Evolutionary conservation across 1,284 basidiomycete genomes (phyloP).

Genomic region (Testicularia cyperi): DNA sequence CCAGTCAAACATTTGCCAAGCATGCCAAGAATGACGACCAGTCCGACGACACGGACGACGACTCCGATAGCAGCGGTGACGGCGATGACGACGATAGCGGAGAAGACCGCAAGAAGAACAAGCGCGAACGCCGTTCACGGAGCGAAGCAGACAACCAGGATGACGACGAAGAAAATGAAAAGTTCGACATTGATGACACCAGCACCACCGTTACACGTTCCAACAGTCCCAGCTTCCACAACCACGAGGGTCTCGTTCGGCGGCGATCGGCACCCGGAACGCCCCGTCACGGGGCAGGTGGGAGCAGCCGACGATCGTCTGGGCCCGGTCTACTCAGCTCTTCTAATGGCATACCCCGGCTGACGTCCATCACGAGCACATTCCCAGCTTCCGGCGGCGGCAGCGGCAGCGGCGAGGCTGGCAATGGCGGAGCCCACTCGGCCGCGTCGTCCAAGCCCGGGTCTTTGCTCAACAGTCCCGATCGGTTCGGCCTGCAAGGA

Average conservation of each 20-base stretch:
- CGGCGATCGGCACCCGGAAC: slow-evolving; percentile 26
- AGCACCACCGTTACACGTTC: slow-evolving; percentile 40
- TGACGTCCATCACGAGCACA: slow-evolving; percentile 21
- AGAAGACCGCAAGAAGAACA: slow-evolving; percentile 19
- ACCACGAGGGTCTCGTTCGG: slow-evolving; percentile 14
- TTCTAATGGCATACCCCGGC: slow-evolving; percentile 17
- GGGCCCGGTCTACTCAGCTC: slow-evolving; percentile 3
- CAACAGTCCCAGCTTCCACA: slow-evolving; percentile 28
- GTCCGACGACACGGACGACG: slow-evolving; percentile 8
- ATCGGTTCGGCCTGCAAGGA: slow-evolving; percentile 51
- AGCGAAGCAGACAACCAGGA: slow-evolving; percentile 24
- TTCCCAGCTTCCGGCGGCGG: neutral
- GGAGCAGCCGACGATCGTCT: slow-evolving; percentile 2
- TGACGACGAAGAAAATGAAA: slow-evolving; percentile 43
- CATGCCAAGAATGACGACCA: slow-evolving; percentile 14
- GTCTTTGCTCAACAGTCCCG: slow-evolving; percentile 44
- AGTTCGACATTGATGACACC: slow-evolving; percentile 57
- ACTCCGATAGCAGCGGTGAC: slow-evolving; percentile 15
- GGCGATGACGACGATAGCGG: slow-evolving; percentile 18
- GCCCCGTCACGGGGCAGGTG: slow-evolving; percentile 9
- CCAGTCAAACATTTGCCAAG: slow-evolving; percentile 28
- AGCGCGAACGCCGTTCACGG: too few species aligned
- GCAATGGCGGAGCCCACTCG: slow-evolving; percentile 6
- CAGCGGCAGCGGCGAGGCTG: neutral
- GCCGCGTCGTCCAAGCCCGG: slow-evolving; percentile 13